Base-by-base conservation (phyloP, 371 early-diverging fungal species). In the Actinomortierella wolfii region DNA sequence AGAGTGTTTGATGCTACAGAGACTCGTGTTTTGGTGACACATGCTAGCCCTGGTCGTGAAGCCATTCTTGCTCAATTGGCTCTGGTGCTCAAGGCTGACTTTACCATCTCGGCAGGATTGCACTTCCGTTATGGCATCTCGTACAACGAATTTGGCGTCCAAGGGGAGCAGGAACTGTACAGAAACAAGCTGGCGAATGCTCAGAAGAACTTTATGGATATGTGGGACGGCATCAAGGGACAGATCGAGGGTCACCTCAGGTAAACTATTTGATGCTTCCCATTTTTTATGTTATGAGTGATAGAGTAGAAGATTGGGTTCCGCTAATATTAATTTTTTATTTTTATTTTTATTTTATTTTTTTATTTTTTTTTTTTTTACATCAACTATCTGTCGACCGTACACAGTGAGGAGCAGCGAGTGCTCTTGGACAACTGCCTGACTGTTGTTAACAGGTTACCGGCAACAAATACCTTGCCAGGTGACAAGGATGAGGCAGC, bases 51-150 rank as follows among this genome's bases (percentile, higher is more conserved):
- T 29, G 86, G 87, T 21, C 80, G 86, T 46, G 86, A 87, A 63
- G 85, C 85, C 1, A 64, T 87, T n/a, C 67, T 88, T 24, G 84
- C 86, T 24, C 89, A 88, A 56, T 61, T 88, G 44, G 84, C 89
- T 9, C 61, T 86, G 7, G 78, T 79, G 7, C 64, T 88, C 47
- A 79, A 80, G 66, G 88, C 82, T 46, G 88, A 88, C 60, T 86
- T 86, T 57, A 86, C 88, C 14, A 80, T 88, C 15, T 88, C 88
- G 23, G 86, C 85, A 20, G 86, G 88, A 43, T 68, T 88, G 55
- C 88, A 88, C 64, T 86, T 86, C 76, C 85, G 88, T 29, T 88
- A 88, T 49, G 84, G 83, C n/a, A 84, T 86, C 64, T 83, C 85
- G 20, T 88, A 86, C 61, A 88, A 86, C 46, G 88, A 86, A 54